These are phyloP conservation scores for Malbranchea cinnamomea DNA, from an alignment of 2,329 filamentous ascomycete species.

Conservation along the genomic window DNA sequence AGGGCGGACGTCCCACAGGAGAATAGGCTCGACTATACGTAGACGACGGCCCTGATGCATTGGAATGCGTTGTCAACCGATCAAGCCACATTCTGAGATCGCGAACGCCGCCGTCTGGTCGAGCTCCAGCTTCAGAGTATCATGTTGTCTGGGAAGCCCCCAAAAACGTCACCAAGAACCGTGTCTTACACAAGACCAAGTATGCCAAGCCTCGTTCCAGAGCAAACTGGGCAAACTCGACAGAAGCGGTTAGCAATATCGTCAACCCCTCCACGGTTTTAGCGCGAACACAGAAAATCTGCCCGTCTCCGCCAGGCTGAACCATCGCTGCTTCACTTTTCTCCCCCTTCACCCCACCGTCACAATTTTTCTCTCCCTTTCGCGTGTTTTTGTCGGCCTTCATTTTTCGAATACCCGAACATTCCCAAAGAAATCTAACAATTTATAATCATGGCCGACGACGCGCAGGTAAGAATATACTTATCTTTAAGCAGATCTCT, in stretches of 20 bases:
- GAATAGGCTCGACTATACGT: constrained; percentile 55
- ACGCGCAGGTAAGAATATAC: constrained; percentile 43
- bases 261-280: constrained; percentile 7
- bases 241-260: constrained; percentile 7
- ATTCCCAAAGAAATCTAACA: too few relatives aligned
- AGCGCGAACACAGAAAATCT: constrained; percentile 6
- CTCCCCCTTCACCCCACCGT: constrained; percentile 9
- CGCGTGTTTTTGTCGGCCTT: constrained; percentile 12
- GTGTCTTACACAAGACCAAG: too few relatives aligned
- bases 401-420: too few relatives aligned
- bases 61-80: constrained; percentile 60
- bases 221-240: constrained; percentile 5
- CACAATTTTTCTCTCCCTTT: constrained; percentile 12
- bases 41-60: constrained; percentile 47
- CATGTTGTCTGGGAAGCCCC: too few relatives aligned
- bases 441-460: constrained; percentile 47
- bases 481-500: constrained; percentile 9
- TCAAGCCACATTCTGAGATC: constrained; percentile 65
- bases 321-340: constrained; percentile 7
- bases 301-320: background rate
- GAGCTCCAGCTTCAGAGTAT: background rate
- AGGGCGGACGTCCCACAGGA: constrained; percentile 51
- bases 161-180: too few relatives aligned
- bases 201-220: too few relatives aligned
- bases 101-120: background rate